Evolutionary conservation across 441 rosid species (phyloP).

Genomic region (Populus hybrid): DNA sequence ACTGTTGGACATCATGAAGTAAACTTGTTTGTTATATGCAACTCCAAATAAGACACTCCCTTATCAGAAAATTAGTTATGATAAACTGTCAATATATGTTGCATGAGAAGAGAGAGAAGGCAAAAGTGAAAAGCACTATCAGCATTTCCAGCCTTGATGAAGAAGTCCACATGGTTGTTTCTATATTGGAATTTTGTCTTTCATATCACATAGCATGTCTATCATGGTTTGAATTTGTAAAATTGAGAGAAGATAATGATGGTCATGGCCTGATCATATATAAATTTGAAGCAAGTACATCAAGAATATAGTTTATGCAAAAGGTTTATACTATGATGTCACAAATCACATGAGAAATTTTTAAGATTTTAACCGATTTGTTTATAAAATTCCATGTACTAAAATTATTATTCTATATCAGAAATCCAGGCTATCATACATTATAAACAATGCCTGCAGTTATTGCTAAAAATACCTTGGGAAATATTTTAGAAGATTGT

Average conservation of each 20-base stretch:
- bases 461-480: not conserved
- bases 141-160: slow-evolving; percentile 2
- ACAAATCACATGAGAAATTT: not conserved
- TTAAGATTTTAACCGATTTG: not conserved
- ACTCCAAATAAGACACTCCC: not conserved
- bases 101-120: not conserved
- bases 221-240: not conserved
- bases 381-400: not conserved
- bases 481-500: not conserved
- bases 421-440: not conserved
- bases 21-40: slow-evolving; percentile 2
- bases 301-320: not conserved
- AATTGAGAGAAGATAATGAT: not conserved
- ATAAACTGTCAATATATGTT: not conserved
- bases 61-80: not conserved
- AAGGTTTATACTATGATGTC: not conserved
- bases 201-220: not conserved
- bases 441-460: not conserved
- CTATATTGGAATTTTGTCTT: not conserved
- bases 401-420: not conserved
- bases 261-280: not conserved
- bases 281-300: not conserved
- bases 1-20: slow-evolving; percentile 49
- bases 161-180: slow-evolving; percentile 8
- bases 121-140: not conserved